Evolutionary conservation across 306 rosid species (phyloP), one percentile per base, ranked within the genome.

Genomic region (Pterocarpus santalinus): DNA sequence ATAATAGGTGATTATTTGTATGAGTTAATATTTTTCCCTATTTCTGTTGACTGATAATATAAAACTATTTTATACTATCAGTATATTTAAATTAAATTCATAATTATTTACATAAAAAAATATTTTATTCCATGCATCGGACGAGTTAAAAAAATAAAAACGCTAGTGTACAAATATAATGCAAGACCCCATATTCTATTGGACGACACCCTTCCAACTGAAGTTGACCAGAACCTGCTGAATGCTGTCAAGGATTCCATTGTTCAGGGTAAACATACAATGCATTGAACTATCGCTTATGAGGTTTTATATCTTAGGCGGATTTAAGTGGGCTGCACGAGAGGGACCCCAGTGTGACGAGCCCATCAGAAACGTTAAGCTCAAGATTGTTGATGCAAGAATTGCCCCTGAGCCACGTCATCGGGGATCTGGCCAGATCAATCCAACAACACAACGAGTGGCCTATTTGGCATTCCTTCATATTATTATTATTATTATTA

Each of bases 281-380:
- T 70, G 44, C n/a, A n/a, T n/a, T 58, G 16, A 41, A 12, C 43
- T 77, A 61, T 75, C 34, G 32, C 66, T 28, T 41, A 55, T 76
- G 72, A 57, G 14, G 14, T 69, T 58, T 65, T 53, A 8, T 83
- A 64, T 76, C 60, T 34, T 77, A 81, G 72, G 69, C 90, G 93
- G 99, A 88, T 95, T 93, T 83, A 97, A 95, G 67, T 95, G 98
- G 99, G 99, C 97, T 79, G 99, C 99, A 79, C 89, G 97, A 70
- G 99, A 95, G 86, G 99, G 99, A 79, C 99, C 99, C 16, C 89
- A 93, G 12, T 95, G 99, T 73, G 99, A 95, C 82, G 99, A 95
- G 70, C 99, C 99, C 79, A 93, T 95, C 43, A 88, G 99, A 86
- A 95, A 95, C 61, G 99, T 95, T 5, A 93, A 95, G 87, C 92